Base-by-base conservation (phyloP, 1,284 basidiomycete genomes). In the Puccinia triticina region DNA sequence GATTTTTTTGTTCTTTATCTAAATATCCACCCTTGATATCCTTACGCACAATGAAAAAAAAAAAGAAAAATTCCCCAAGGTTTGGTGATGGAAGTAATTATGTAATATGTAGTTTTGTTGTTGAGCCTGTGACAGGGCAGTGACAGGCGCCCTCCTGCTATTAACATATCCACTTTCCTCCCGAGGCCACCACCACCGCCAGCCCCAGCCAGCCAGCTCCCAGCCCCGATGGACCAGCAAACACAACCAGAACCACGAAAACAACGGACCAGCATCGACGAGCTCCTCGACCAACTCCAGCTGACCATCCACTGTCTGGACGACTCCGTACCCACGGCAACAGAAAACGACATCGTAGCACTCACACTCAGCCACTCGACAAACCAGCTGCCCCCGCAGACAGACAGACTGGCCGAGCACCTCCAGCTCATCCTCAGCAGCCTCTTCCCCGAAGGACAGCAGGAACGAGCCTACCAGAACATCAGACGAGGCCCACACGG, bases 251-350 rank as follows among this genome's bases (percentile, higher is more conserved):
- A 50, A 50, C 48, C 2, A 21, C 18, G 10, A 50, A 57, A n/a
- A n/a, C 11, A 48, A 46, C 11, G 16, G 8, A 55, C 29, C 7
- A 23, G n/a, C 23, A 18, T 64, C 18, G 57, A 77, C 14, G 26
- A 26, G 29, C 21, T 67, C 2, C 18, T 79, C 1, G 66, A 71
- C 21, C 77, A 79, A 40, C 67, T 79, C 48, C 50, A 29, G 32
- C 50, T 79, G 21, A 79, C 77, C 66, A 59, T 79, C 3, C 77
- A 72, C 40, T 79, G 77, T 18, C n/a, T 79, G 26, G 77, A 79
- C 50, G 26, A 79, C 26, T 79, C 77, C 14, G 26, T 79, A 12
- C 48, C 67, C 18, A 14, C 23, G 1, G 43, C 77, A 69, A 72
- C 43, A 10, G 11, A 46, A 37, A 46, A 79, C 21, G 64, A 79